phyloP scores from a whole-genome alignment of 306 rosid species.

The Bauhinia variegata region DNA sequence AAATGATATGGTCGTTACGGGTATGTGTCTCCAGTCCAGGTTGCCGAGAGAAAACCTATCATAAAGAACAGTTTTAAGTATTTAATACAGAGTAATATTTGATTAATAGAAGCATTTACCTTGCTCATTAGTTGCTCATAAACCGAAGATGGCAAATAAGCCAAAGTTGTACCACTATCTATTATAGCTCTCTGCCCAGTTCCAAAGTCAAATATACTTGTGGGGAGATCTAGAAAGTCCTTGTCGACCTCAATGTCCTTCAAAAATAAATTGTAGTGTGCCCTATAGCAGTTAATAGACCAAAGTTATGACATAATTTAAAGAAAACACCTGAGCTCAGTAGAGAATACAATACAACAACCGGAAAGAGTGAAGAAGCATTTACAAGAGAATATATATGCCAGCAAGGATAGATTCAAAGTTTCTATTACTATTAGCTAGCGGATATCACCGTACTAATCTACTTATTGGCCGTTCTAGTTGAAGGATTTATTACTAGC shows the following conservation, averaged over 20 bases:
- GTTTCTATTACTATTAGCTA: constrained; percentile 4
- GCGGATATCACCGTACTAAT: constrained; percentile 19
- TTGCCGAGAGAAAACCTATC: constrained; percentile 57
- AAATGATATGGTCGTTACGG: constrained; percentile 57
- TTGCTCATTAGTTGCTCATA: constrained; percentile 51
- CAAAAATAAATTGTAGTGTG: constrained; percentile 84
- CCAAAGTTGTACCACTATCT: constrained; percentile 97
- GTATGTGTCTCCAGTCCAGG: constrained; percentile 51
- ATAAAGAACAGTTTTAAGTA: constrained; percentile 35
- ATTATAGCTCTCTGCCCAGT: constrained; percentile 63
- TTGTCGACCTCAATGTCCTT: constrained; percentile 73
- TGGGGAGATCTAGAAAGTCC: constrained; percentile 59
- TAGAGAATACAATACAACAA: constrained; percentile 32
- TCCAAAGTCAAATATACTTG: constrained; percentile 58
- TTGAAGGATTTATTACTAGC: too few species aligned
- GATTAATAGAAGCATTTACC: constrained; percentile 44
- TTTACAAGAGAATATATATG: constrained; percentile 30
- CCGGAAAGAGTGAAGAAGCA: constrained; percentile 17
- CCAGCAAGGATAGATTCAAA: constrained; percentile 16
- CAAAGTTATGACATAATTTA: constrained; percentile 43
- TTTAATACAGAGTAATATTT: constrained; percentile 28
- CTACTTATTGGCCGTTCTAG: too few species aligned
- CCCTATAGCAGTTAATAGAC: constrained; percentile 52
- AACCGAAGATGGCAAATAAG: constrained; percentile 62
- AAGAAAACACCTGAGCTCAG: constrained; percentile 36